Evolutionary conservation across 2,329 filamentous ascomycete genomes (phyloP), one percentile per base, ranked within the genome.

Genomic region (Ophiostoma ips): DNA sequence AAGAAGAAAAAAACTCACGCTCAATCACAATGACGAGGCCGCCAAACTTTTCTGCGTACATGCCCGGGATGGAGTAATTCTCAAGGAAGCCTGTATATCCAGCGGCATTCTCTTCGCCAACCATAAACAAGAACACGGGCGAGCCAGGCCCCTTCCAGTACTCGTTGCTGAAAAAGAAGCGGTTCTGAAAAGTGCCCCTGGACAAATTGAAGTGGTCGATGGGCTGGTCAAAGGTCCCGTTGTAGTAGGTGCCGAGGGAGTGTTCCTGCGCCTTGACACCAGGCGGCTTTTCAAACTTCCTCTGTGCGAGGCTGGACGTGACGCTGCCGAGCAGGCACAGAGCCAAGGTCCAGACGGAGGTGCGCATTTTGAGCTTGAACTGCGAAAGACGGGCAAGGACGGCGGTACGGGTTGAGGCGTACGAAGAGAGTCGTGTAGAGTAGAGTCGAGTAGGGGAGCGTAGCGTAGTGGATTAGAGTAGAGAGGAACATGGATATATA

Each of bases 151-250:
- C 66, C 19, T 61, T 61, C 62, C 63, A 69, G 59, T 55, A 65
- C 53, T 66, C 52, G 12, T 62, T 58, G 46, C 61, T 61, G 50
- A 62, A 69, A 66, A 66, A 69, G 57, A 62, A 69, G 28, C 65
- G 59, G 58, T 69, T 64, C 53, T 59, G 57, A 53, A 70, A 70
- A 31, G 66, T 68, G 53, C 67, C 67, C 36, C 63, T 62, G 21
- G 56, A 55, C 16, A 64, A 64, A 54, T 68, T 59, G 45, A 58
- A 49, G 60, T 70, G 67, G 58, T 69, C 66, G 49, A 69, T 53
- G 19, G 66, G 62, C 62, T 70, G 67, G 51, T 68, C 60, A 46
- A 69, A 70, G 4, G 48, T 52, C n/a, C 9, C 43, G 35, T 3
- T 12, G n/a, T n/a, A n/a, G 9, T 28, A 28, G 24, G 24, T 5